phyloP scores from a whole-genome alignment of 225 moss, liverwort and hornwort species.

The Sphagnum tenellum region DNA sequence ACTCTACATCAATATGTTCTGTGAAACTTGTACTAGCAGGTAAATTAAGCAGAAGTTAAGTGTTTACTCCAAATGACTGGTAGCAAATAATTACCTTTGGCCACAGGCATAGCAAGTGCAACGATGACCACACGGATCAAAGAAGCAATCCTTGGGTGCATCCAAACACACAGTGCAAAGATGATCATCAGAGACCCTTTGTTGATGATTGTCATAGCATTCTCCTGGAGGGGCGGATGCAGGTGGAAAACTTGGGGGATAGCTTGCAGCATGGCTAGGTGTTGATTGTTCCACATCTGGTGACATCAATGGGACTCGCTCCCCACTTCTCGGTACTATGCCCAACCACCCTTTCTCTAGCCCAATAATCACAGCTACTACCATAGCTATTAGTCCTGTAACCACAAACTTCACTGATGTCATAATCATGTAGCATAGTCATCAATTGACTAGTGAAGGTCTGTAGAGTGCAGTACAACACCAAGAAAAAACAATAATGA shows the following conservation, averaged over 20 bases:
- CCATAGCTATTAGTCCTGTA: conserved; percentile 17
- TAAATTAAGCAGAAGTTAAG: not conserved
- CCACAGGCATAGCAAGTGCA: conserved; percentile 43
- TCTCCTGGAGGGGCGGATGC: conserved; percentile 12
- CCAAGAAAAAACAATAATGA: not conserved
- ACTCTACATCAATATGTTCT: too few relatives aligned
- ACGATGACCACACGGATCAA: conserved; percentile 56
- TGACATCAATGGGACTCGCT: conserved; percentile 36
- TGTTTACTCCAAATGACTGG: not conserved
- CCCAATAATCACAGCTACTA: conserved; percentile 7
- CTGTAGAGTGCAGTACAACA: too few relatives aligned
- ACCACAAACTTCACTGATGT: not conserved
- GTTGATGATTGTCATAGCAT: conserved; percentile 7
- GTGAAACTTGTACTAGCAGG: too few relatives aligned
- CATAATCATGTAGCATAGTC: too few relatives aligned
- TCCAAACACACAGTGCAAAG: conserved; percentile 54
- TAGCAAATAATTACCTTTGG: conserved; percentile 11
- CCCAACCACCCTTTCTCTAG: conserved; percentile 8
- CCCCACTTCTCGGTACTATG: conserved; percentile 18
- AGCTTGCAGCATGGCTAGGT: conserved; percentile 7
- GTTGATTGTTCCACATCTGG: conserved; percentile 9
- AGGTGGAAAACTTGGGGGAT: conserved; percentile 13
- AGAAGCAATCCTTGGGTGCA: conserved; percentile 50
- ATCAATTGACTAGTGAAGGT: too few relatives aligned
- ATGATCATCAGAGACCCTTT: conserved; percentile 22